phyloP scores from a whole-genome alignment of 371 early-diverging fungal genomes.

The Mucor ambiguus region DNA sequence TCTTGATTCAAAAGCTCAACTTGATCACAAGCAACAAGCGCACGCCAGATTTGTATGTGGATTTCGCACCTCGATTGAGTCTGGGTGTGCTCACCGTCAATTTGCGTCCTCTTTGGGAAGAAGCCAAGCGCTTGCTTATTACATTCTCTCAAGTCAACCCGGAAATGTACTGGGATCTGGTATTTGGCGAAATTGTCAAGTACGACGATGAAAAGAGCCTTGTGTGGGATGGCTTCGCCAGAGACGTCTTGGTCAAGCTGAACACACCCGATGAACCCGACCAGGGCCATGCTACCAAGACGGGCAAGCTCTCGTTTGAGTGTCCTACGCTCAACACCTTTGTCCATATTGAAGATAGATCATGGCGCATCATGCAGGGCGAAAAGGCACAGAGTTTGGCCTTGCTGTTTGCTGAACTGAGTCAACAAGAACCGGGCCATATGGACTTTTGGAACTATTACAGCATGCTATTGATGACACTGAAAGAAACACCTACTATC shows the following conservation, averaged over 20 bases:
- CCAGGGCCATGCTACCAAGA: slow-evolving; percentile 47
- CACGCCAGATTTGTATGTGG: slow-evolving; percentile 65
- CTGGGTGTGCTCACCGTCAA: slow-evolving; percentile 76
- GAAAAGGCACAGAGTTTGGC: slow-evolving; percentile 41
- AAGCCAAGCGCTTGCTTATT: slow-evolving; percentile 65
- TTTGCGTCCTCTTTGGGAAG: slow-evolving; percentile 85
- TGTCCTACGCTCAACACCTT: slow-evolving; percentile 57
- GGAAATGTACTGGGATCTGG: slow-evolving; percentile 63
- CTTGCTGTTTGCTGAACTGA: slow-evolving; percentile 49
- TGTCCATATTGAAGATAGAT: slow-evolving; percentile 34
- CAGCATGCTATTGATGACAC: slow-evolving; percentile 63
- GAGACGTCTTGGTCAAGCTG: slow-evolving; percentile 28
- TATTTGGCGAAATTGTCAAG: slow-evolving; percentile 59
- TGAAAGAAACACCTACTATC: slow-evolving; percentile 66
- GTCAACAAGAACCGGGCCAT: slow-evolving; percentile 52
- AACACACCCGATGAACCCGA: slow-evolving; percentile 22
- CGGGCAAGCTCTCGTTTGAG: slow-evolving; percentile 57
- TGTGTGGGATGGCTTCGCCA: slow-evolving; percentile 57
- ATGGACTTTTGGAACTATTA: slow-evolving; percentile 82
- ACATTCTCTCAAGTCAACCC: slow-evolving; percentile 54
- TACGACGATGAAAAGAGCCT: slow-evolving; percentile 63
- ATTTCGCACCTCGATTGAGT: slow-evolving; percentile 62
- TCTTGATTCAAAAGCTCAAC: slow-evolving; percentile 70
- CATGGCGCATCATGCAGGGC: slow-evolving; percentile 40
- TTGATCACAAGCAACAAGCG: slow-evolving; percentile 57